Percentiles rank a stretch among this genome's conserved stretches.
Evolutionary conservation across 495 filamentous ascomycete genomes (phyloP).

Genomic region (Annulohypoxylon nitens): DNA sequence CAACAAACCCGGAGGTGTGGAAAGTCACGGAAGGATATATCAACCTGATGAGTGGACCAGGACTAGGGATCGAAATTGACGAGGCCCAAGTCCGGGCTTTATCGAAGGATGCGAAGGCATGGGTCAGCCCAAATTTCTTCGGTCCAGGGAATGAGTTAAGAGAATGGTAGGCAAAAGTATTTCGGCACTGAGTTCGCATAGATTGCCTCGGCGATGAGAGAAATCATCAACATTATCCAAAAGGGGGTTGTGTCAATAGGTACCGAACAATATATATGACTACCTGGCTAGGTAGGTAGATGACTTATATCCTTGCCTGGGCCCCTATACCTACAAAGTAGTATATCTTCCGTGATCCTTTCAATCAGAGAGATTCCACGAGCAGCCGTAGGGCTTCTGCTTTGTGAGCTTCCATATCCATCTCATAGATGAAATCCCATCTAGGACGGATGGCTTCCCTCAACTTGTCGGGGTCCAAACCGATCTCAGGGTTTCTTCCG

Average conservation of each 20-base stretch:
- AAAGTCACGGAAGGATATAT: constrained; percentile 76
- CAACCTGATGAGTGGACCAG: constrained; percentile 69
- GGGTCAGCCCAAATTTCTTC: constrained; percentile 70
- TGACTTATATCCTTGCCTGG: not conserved
- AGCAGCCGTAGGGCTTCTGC: not conserved
- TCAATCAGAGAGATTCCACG: not conserved
- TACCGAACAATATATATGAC: not conserved
- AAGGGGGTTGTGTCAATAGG: not conserved
- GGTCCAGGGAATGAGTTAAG: constrained; percentile 78
- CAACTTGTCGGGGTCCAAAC: not conserved
- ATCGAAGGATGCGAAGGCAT: constrained; percentile 48
- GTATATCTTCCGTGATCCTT: not conserved
- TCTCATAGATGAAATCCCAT: not conserved
- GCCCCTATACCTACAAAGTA: not conserved
- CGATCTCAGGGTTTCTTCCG: not conserved
- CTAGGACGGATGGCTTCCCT: not conserved
- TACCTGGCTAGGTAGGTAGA: not conserved
- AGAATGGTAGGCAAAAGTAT: constrained; percentile 69
- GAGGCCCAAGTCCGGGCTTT: constrained; percentile 69
- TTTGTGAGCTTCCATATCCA: constrained; percentile 10
- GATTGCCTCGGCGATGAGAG: not conserved
- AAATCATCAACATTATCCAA: not conserved
- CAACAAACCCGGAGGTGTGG: constrained; percentile 73
- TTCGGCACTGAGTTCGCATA: not conserved
- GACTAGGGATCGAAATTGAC: constrained; percentile 81